Evolutionary conservation across 805 yeast species (phyloP).

Genomic region (Metschnikowia sp.): DNA sequence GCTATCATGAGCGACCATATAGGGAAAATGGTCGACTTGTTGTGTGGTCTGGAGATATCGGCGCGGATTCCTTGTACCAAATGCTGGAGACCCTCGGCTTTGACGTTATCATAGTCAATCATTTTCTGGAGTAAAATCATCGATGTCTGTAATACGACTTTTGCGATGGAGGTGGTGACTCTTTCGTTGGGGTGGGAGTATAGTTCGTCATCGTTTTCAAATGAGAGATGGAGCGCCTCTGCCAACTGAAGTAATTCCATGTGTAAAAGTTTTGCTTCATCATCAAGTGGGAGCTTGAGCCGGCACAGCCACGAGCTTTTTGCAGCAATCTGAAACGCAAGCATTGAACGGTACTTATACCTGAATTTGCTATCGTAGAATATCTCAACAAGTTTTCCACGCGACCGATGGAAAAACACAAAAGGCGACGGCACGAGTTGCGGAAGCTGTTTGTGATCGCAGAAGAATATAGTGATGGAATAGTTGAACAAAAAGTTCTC

Average conservation of each 20-base stretch:
- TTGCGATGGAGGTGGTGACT: slow-evolving; percentile 12
- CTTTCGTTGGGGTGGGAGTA: background rate
- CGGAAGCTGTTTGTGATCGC: slow-evolving; percentile 10
- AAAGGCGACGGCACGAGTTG: slow-evolving; percentile 15
- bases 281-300: slow-evolving; percentile 8
- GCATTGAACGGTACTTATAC: slow-evolving; percentile 9
- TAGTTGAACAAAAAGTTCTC: slow-evolving; percentile 18
- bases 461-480: slow-evolving; percentile 15
- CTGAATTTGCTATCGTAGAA: slow-evolving; percentile 7
- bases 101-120: slow-evolving; percentile 1
- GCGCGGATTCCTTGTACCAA: slow-evolving; percentile 7
- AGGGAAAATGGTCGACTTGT: slow-evolving; percentile 11
- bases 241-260: slow-evolving; percentile 8
- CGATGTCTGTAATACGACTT: slow-evolving; percentile 9
- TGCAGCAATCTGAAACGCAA: slow-evolving; percentile 17
- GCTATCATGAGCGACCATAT: slow-evolving; percentile 17
- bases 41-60: slow-evolving; percentile 9
- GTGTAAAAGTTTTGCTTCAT: background rate
- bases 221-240: slow-evolving; percentile 4
- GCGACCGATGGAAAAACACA: slow-evolving; percentile 8
- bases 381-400: slow-evolving; percentile 3
- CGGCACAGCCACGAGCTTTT: slow-evolving; percentile 20
- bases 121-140: slow-evolving; percentile 11
- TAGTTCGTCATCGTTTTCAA: background rate
- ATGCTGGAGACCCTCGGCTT: background rate